Evolutionary conservation across 2,329 filamentous ascomycete genomes (phyloP).

Genomic region (Rhynchosporium secalis): DNA sequence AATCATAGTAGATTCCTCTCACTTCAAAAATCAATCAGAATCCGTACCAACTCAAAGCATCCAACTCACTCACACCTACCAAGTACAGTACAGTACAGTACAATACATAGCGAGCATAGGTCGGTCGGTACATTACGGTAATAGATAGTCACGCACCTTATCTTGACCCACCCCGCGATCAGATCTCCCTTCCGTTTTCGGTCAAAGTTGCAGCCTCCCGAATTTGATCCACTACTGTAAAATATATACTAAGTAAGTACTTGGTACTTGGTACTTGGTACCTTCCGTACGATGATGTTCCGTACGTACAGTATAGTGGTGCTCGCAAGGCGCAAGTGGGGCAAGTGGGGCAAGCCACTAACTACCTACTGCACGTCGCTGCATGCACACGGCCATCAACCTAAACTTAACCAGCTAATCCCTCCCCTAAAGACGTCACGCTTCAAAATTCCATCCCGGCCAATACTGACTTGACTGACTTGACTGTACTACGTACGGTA

Average conservation of each 20-base stretch:
- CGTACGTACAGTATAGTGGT: too few relatives aligned
- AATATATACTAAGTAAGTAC: too few relatives aligned
- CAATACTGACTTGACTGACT: too few relatives aligned
- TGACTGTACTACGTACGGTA: background rate
- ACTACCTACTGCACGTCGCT: background rate
- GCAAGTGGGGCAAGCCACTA: background rate
- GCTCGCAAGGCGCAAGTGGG: background rate
- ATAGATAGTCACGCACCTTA: background rate
- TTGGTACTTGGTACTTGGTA: too few relatives aligned
- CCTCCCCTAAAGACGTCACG: slow-evolving; percentile 2
- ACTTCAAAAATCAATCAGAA: background rate
- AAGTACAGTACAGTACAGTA: too few relatives aligned
- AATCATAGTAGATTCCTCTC: too few relatives aligned
- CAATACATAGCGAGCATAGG: background rate
- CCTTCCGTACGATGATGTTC: too few relatives aligned
- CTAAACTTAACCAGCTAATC: background rate
- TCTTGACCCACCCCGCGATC: background rate
- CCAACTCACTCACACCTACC: background rate
- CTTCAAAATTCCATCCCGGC: background rate
- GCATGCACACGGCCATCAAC: background rate
- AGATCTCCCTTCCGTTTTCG: background rate
- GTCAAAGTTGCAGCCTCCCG: background rate
- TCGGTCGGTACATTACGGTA: background rate
- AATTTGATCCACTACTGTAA: background rate
- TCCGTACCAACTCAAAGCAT: background rate